Evolutionary conservation across 2,329 filamentous ascomycete species (phyloP).

Genomic region (Blumeriella jaapii): DNA sequence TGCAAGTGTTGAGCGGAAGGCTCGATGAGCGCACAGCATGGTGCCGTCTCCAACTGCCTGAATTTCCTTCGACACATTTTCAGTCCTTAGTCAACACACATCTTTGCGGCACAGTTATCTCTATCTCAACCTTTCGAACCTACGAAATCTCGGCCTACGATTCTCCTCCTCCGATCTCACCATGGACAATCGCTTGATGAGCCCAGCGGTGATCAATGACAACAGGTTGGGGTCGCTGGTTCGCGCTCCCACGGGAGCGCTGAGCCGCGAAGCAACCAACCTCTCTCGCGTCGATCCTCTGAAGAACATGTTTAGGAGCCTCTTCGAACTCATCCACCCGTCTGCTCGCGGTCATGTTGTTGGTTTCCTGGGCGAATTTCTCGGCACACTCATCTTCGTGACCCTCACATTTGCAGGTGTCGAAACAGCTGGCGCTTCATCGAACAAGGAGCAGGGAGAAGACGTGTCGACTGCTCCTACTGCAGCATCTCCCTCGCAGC

Average conservation of each 20-base stretch:
- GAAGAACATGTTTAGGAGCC: conserved; percentile 10
- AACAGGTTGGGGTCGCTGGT: conserved; percentile 3
- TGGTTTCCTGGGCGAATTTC: conserved; percentile 37
- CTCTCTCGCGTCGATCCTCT: conserved; percentile 15
- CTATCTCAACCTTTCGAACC: neutral
- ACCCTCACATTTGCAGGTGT: conserved; percentile 25
- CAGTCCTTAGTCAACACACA: too few relatives aligned
- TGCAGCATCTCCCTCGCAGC: conserved; percentile 7
- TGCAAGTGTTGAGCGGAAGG: too few relatives aligned
- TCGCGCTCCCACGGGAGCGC: conserved; percentile 12
- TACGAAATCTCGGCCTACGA: neutral
- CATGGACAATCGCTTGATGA: neutral
- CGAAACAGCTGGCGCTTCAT: conserved; percentile 19
- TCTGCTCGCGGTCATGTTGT: conserved; percentile 33
- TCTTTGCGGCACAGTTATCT: neutral
- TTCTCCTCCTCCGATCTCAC: neutral
- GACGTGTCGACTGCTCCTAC: conserved; percentile 12
- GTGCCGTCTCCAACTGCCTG: too few relatives aligned
- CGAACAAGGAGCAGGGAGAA: conserved; percentile 26
- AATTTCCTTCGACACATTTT: too few relatives aligned
- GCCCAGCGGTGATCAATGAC: neutral
- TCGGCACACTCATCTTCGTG: conserved; percentile 35
- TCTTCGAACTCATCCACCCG: conserved; percentile 13
- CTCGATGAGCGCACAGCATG: too few relatives aligned
- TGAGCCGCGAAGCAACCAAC: conserved; percentile 10